Evolutionary conservation across 2,329 filamentous ascomycete species (phyloP).

Genomic region (Aspergillus aculeatus): DNA sequence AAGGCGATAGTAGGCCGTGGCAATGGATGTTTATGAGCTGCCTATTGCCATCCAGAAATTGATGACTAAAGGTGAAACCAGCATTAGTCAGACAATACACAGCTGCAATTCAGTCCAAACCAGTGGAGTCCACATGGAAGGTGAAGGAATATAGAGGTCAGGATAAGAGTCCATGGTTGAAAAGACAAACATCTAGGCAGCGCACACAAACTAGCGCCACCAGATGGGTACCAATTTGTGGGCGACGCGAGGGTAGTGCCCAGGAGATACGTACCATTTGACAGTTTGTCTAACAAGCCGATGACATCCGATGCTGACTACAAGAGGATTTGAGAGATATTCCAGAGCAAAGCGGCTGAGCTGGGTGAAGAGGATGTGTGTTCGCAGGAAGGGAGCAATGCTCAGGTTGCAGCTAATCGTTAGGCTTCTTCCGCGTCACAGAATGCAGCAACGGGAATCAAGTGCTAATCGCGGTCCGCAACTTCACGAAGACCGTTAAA

Average conservation of each 20-base stretch:
- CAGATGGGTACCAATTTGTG: neutral
- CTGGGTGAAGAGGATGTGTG: neutral
- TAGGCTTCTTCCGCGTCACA: neutral
- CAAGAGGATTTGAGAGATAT: neutral
- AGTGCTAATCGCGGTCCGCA: neutral
- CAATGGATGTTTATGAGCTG: slow-evolving; percentile 25
- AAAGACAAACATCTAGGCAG: slow-evolving; percentile 9
- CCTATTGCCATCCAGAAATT: slow-evolving; percentile 31
- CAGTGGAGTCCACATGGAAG: neutral
- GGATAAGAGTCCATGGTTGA: slow-evolving; percentile 2
- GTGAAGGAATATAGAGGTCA: neutral
- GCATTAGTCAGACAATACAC: slow-evolving; percentile 22
- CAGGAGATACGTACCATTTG: slow-evolving; percentile 19
- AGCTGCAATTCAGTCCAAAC: slow-evolving; percentile 2
- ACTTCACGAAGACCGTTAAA: neutral
- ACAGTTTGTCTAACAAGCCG: slow-evolving; percentile 8
- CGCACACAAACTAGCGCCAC: slow-evolving; percentile 7
- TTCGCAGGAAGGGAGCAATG: neutral
- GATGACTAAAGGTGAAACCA: slow-evolving; percentile 22
- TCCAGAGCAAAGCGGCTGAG: neutral
- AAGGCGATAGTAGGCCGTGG: slow-evolving; percentile 18
- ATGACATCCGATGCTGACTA: neutral
- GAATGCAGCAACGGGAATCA: neutral
- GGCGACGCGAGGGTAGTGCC: neutral
- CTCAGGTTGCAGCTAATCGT: neutral